A percentile compares a stretch with the other conserved stretches of the same genome.
phyloP scores from a whole-genome alignment of 169 alveolate species.

The Cystoisospora suis region DNA sequence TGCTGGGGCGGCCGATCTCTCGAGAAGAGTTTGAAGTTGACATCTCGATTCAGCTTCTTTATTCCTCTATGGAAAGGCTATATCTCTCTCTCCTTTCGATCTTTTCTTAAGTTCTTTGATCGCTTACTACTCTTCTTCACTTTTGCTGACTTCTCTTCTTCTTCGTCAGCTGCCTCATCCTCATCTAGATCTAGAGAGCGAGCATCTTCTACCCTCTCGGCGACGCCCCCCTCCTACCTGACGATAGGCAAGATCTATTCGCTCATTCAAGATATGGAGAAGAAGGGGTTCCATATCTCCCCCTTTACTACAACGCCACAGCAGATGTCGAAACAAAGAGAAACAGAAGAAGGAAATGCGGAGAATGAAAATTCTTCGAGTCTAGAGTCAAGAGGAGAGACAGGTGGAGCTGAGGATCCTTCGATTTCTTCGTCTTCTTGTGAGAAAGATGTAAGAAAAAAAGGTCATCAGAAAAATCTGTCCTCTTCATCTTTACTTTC shows the following conservation, averaged over 20 bases:
- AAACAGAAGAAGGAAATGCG: too few relatives aligned
- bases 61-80: not conserved
- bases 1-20: not conserved
- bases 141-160: not conserved
- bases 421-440: not conserved
- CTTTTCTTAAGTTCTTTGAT: not conserved
- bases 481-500: too few relatives aligned
- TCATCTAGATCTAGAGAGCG: too few relatives aligned
- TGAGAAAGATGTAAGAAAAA: not conserved
- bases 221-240: too few relatives aligned
- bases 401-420: too few relatives aligned
- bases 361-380: too few relatives aligned
- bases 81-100: not conserved
- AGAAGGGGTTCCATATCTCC: not conserved
- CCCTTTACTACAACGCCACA: not conserved
- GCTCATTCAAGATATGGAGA: not conserved
- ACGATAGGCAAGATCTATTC: not conserved
- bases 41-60: too few relatives aligned
- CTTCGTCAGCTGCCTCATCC: too few relatives aligned
- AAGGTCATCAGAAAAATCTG: not conserved
- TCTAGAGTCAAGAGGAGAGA: too few relatives aligned
- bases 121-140: slow-evolving; percentile 4
- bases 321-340: too few relatives aligned
- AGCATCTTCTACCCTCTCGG: too few relatives aligned
- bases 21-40: not conserved